Percentiles rank a stretch among this genome's conserved stretches.
phyloP scores from a whole-genome alignment of 805 yeast genomes.

The Starmera amethionina region DNA sequence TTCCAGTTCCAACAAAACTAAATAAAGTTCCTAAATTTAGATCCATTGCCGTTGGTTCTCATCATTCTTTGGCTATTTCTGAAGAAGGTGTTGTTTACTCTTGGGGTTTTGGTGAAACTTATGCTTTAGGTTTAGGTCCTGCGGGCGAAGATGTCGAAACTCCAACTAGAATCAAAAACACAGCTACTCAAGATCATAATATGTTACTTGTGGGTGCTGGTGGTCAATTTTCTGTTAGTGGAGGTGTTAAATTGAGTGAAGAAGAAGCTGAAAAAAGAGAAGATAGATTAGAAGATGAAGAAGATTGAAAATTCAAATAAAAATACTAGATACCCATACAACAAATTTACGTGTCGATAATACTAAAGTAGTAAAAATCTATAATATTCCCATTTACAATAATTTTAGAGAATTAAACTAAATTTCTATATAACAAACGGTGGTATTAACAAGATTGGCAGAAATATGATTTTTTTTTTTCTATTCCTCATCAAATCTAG shows the following conservation, averaged over 20 bases:
- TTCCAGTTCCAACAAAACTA: conserved; percentile 76
- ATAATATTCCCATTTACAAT: too few relatives aligned
- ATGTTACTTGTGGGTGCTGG: conserved; percentile 81
- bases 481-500: conserved; percentile 47
- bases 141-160: conserved; percentile 74
- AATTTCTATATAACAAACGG: too few relatives aligned
- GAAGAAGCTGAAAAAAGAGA: conserved; percentile 33
- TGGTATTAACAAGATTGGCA: too few relatives aligned
- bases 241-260: conserved; percentile 45
- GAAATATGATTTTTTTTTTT: neutral
- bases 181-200: conserved; percentile 79
- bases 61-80: conserved; percentile 83
- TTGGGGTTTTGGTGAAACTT: conserved; percentile 98
- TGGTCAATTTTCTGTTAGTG: conserved; percentile 90
- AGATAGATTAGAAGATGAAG: conserved; percentile 44
- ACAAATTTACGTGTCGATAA: too few relatives aligned
- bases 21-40: conserved; percentile 46
- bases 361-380: too few relatives aligned
- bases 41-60: conserved; percentile 74
- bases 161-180: conserved; percentile 87
- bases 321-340: too few relatives aligned
- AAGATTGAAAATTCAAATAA: conserved; percentile 30
- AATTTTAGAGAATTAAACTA: too few relatives aligned
- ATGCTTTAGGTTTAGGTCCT: conserved; percentile 92
- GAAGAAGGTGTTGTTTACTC: conserved; percentile 79